These are phyloP conservation scores for Leishmania martiniquensis DNA, from an alignment of 208 protist species.

Conservation along the genomic window DNA sequence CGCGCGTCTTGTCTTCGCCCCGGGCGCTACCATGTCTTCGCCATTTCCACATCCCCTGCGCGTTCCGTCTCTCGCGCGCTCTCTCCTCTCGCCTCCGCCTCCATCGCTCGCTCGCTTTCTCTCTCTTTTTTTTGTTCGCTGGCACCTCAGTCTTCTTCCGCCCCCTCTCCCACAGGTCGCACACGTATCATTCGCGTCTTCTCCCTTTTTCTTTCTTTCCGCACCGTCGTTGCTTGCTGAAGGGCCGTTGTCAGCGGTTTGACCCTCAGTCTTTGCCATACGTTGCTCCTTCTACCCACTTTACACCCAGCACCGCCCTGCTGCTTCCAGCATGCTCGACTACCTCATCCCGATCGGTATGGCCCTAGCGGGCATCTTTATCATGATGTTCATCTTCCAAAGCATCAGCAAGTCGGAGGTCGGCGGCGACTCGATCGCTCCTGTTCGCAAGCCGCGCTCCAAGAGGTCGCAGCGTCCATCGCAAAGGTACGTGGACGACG, in stretches of 20 bases:
- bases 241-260: neutral
- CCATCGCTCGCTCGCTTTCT: neutral
- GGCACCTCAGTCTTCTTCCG: neutral
- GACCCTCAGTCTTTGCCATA: neutral
- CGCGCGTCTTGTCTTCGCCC: neutral
- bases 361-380: conserved; percentile 54
- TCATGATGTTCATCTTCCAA: conserved; percentile 76
- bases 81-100: neutral
- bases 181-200: neutral
- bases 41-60: neutral
- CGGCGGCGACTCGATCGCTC: neutral
- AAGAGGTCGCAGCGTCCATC: conserved; percentile 41
- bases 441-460: conserved; percentile 33
- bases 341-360: conserved; percentile 71
- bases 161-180: neutral
- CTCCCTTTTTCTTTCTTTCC: neutral
- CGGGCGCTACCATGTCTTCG: neutral
- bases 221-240: conserved; percentile 3
- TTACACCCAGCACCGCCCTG: neutral
- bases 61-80: neutral
- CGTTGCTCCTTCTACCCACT: conserved; percentile 14
- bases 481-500: conserved; percentile 46
- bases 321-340: conserved; percentile 53
- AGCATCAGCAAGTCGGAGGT: conserved; percentile 54
- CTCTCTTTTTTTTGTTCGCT: neutral